Evolutionary conservation across 2,329 filamentous ascomycete species (phyloP), one percentile per base, ranked within the genome.

Genomic region (Colletotrichum noveboracense): DNA sequence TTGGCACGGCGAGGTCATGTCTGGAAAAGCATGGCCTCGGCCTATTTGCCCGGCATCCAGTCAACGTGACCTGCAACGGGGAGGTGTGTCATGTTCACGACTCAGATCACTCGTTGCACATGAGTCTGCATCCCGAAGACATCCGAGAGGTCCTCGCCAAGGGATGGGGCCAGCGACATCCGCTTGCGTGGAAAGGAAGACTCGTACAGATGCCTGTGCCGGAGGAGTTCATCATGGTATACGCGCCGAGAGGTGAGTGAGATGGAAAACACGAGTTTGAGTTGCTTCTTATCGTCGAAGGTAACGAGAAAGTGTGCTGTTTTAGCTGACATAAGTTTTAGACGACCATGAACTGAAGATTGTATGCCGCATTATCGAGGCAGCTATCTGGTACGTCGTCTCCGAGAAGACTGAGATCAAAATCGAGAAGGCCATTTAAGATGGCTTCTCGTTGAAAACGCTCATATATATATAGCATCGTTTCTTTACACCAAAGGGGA

Each of bases 11-110:
- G 0, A 93, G 90, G 1, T 95, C 93, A 2, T 96, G 94, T 81
- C 93, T 97, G 78, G 95, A 97, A 84, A 96, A 96, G 86, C 93
- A 96, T 81, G 94, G 94, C 56, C 89, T 95, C 7, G 95, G 93
- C 1, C 88, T 97, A 1, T 97, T 96, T 83, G 90, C 93, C 1
- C 87, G 86, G 4, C 87, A 90, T 66, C 93, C 93, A 1, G 87
- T 93, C 77, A 93, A 93, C 81, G 90, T 91, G 34, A 94, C 92
- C 13, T 95, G 93, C 79, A 91, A 93, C 78, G 95, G 95, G n/a
- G 95, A 97, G 84, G 90, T 97, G 58, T 94, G 92, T 79, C 95
- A 98, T 82, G 91, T 95, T 13, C 95, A 97, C 84, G 91, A 93
- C 65, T 92, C 89, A 28, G 95, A 97, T 78, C 91, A 93, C 76